Conservation (phyloP, 169 alveolate genomes). For the Besnoitia besnoiti region DNA sequence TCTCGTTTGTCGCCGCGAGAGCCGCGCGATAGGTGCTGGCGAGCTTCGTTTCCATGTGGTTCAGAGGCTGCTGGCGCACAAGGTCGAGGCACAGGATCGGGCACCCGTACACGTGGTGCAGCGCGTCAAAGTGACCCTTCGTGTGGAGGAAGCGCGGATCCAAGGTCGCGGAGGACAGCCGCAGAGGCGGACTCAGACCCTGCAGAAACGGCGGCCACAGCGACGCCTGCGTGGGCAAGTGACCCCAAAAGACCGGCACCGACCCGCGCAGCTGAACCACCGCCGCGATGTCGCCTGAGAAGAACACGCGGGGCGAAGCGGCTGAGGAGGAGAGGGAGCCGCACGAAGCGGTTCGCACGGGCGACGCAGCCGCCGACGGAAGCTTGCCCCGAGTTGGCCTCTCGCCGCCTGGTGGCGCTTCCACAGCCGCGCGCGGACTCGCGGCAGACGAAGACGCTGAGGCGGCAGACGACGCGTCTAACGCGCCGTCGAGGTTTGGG, state of each 20-base stretch:
- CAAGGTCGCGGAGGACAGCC: neutral
- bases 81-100: conserved; percentile 61
- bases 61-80: conserved; percentile 39
- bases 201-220: neutral
- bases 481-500: no score
- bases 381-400: neutral
- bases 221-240: conserved; percentile 55
- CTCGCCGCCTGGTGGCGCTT: neutral
- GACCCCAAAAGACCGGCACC: conserved; percentile 94
- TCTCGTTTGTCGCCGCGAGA: conserved; percentile 12
- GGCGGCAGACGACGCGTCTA: neutral
- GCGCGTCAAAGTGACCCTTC: conserved; percentile 44
- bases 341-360: no score
- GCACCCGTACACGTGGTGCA: conserved; percentile 45
- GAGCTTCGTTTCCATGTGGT: conserved; percentile 44
- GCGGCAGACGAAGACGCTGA: neutral
- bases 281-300: conserved; percentile 82
- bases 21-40: conserved; percentile 42
- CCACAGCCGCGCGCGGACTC: no score
- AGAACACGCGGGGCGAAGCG: neutral
- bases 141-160: conserved; percentile 32
- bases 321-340: neutral
- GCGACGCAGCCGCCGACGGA: no score
- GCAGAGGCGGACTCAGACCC: neutral
- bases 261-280: conserved; percentile 95